A percentile compares a stretch with the other conserved stretches of the same genome.
Conservation (phyloP, 2,329 filamentous ascomycete genomes). For the Lachnellula subtilissima region DNA sequence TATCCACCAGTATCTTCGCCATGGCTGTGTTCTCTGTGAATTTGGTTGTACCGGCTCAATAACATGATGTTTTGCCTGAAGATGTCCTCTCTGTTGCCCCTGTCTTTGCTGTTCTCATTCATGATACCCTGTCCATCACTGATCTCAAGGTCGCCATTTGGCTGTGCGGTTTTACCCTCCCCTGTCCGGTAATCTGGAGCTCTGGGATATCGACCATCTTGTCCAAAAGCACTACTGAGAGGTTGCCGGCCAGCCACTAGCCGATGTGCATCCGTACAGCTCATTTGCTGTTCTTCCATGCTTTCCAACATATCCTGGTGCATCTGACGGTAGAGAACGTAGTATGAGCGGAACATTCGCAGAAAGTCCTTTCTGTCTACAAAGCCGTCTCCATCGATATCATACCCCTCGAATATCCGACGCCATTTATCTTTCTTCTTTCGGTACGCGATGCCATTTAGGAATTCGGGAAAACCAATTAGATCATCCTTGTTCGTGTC, state of each 20-base stretch:
- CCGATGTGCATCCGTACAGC: slow-evolving; percentile 70
- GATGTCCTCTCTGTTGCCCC: slow-evolving; percentile 55
- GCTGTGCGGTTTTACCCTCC: slow-evolving; percentile 61
- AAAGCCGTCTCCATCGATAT: slow-evolving; percentile 82
- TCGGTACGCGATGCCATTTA: slow-evolving; percentile 71
- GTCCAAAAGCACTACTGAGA: slow-evolving; percentile 68
- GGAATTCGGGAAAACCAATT: slow-evolving; percentile 89
- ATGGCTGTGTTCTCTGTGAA: background rate
- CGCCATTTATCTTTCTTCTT: slow-evolving; percentile 64
- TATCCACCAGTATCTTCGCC: slow-evolving; percentile 17
- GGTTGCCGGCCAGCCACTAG: slow-evolving; percentile 71
- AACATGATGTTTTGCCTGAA: slow-evolving; percentile 40
- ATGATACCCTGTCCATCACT: slow-evolving; percentile 56
- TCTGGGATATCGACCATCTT: slow-evolving; percentile 63
- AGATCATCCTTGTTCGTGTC: slow-evolving; percentile 84
- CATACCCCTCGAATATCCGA: slow-evolving; percentile 82
- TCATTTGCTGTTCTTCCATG: slow-evolving; percentile 71
- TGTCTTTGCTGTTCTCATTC: slow-evolving; percentile 56
- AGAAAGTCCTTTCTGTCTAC: slow-evolving; percentile 84
- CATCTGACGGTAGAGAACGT: slow-evolving; percentile 83
- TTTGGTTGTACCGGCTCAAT: slow-evolving; percentile 37
- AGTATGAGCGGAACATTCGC: slow-evolving; percentile 88
- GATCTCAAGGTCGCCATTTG: slow-evolving; percentile 61
- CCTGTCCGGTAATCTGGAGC: slow-evolving; percentile 54
- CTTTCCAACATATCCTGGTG: slow-evolving; percentile 77